Conservation (phyloP, 2,329 filamentous ascomycete genomes). For the Arthrobotrys iridis region DNA sequence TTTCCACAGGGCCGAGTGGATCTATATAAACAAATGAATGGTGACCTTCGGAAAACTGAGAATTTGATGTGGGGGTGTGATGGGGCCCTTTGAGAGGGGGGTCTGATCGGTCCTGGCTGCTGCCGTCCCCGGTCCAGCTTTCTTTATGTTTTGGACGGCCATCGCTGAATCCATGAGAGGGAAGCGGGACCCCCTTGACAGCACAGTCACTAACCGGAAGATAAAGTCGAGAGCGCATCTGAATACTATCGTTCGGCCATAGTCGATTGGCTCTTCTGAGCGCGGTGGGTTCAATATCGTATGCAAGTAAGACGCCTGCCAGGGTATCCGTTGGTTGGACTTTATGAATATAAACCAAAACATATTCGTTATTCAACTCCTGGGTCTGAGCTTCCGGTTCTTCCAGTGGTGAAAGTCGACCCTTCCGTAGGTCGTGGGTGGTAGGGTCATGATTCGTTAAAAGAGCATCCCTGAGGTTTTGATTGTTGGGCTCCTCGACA, state of each 20-base stretch:
- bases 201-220: slow-evolving; percentile 90
- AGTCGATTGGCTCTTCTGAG: slow-evolving; percentile 90
- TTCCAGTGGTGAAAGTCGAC: slow-evolving; percentile 59
- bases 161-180: slow-evolving; percentile 66
- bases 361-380: slow-evolving; percentile 74
- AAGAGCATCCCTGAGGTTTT: slow-evolving; percentile 75
- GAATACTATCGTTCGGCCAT: slow-evolving; percentile 92
- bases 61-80: slow-evolving; percentile 60
- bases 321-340: slow-evolving; percentile 86
- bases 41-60: slow-evolving; percentile 68
- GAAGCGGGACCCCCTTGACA: slow-evolving; percentile 74
- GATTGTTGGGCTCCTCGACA: slow-evolving; percentile 68
- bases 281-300: slow-evolving; percentile 82
- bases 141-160: slow-evolving; percentile 54
- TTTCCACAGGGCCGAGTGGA: slow-evolving; percentile 74
- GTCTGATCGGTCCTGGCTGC: slow-evolving; percentile 38
- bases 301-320: slow-evolving; percentile 88
- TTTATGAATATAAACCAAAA: slow-evolving; percentile 88
- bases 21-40: slow-evolving; percentile 63
- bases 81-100: slow-evolving; percentile 57
- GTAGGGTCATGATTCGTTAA: slow-evolving; percentile 66
- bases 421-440: slow-evolving; percentile 37
- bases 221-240: slow-evolving; percentile 80
- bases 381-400: slow-evolving; percentile 57
- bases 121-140: neutral